A percentile compares a stretch with the other conserved stretches of the same genome.
These are phyloP conservation scores for Sugiyamaella castrensis DNA, from an alignment of 1,139 yeast species.

Conservation along the genomic window DNA sequence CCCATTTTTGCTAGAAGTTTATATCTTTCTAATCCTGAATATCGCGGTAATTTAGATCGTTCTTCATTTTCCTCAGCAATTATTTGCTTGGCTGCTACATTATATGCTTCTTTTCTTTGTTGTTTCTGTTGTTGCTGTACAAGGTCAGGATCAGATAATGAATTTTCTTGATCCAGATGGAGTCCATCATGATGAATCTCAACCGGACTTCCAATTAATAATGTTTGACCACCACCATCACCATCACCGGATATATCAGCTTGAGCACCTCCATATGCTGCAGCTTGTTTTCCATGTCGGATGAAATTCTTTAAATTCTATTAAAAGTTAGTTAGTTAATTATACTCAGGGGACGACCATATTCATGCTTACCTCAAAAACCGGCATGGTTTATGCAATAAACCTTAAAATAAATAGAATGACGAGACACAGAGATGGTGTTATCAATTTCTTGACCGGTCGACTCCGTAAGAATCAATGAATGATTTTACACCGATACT, in stretches of 20 bases:
- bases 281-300: constrained; percentile 81
- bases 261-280: constrained; percentile 2
- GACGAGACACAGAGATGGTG: too few species aligned
- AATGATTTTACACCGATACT: too few species aligned
- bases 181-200: not conserved
- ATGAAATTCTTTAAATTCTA: constrained; percentile 73
- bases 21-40: constrained; percentile 51
- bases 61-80: constrained; percentile 58
- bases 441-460: too few species aligned
- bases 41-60: constrained; percentile 42
- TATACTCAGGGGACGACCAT: too few species aligned
- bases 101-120: constrained; percentile 42
- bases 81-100: constrained; percentile 55
- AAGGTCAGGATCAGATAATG: constrained; percentile 13
- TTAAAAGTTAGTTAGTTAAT: not conserved
- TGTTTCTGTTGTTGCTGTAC: constrained; percentile 31
- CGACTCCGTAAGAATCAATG: too few species aligned
- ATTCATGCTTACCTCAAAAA: too few species aligned
- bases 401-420: too few species aligned
- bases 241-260: not conserved
- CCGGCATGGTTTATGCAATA: too few species aligned
- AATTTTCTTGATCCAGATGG: constrained; percentile 6
- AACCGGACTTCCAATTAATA: not conserved
- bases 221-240: not conserved
- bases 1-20: constrained; percentile 46